phyloP scores from a whole-genome alignment of 768 basidiomycete genomes.

The Agaricus sinodeliciosus region DNA sequence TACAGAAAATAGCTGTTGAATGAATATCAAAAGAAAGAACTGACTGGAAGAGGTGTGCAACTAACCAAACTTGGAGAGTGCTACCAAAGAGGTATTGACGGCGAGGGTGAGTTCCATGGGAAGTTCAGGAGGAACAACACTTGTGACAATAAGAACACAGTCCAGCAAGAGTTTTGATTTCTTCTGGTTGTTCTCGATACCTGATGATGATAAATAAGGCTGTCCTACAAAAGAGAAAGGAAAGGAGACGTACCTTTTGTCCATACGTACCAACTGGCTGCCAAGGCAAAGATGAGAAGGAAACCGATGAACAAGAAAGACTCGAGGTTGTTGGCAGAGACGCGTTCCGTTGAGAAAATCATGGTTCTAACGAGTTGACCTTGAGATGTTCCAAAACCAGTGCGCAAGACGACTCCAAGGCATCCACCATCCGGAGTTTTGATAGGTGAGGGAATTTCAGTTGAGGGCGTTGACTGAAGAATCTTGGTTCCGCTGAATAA shows the following conservation, averaged over 20 bases:
- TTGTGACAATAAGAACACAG: slow-evolving; percentile 94
- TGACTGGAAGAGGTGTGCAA: slow-evolving; percentile 37
- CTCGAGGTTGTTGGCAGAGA: slow-evolving; percentile 94
- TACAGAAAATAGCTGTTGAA: slow-evolving; percentile 91
- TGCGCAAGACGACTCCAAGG: slow-evolving; percentile 86
- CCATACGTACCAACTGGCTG: slow-evolving; percentile 99
- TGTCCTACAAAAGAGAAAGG: slow-evolving; percentile 1
- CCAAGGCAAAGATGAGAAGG: slow-evolving; percentile 94
- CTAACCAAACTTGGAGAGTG: slow-evolving; percentile 87
- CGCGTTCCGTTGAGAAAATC: slow-evolving; percentile 97
- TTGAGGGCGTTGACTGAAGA: slow-evolving; percentile 65
- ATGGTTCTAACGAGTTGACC: slow-evolving; percentile 97
- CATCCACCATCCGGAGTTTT: slow-evolving; percentile 89
- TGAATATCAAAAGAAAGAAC: background rate
- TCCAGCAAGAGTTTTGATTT: slow-evolving; percentile 94
- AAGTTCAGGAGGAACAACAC: slow-evolving; percentile 94
- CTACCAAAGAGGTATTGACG: slow-evolving; percentile 91
- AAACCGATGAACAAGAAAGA: slow-evolving; percentile 98
- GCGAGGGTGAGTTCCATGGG: slow-evolving; percentile 98
- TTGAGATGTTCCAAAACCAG: slow-evolving; percentile 96
- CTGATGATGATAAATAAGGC: slow-evolving; percentile 28
- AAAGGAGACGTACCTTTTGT: slow-evolving; percentile 58
- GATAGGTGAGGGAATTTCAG: slow-evolving; percentile 34
- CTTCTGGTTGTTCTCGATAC: slow-evolving; percentile 87
- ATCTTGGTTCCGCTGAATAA: slow-evolving; percentile 98